These are phyloP conservation scores for Eutrema yunnanense DNA, from an alignment of 345 rosid genomes.

Conservation along the genomic window DNA sequence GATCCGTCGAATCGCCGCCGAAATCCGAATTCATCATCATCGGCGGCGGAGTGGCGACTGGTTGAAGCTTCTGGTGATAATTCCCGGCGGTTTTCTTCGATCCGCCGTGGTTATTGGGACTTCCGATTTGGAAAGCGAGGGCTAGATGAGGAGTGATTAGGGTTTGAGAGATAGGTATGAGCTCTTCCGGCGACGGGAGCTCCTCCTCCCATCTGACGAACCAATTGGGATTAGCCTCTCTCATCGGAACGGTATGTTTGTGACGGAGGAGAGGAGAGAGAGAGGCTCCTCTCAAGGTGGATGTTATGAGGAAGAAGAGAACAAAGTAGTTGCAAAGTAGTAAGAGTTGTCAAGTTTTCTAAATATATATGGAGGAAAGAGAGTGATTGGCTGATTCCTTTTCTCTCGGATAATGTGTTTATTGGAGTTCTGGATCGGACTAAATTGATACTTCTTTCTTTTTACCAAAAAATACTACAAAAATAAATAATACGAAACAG, in stretches of 20 bases:
- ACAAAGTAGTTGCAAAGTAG: background rate
- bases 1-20: conserved; percentile 25
- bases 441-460: background rate
- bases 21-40: conserved; percentile 17
- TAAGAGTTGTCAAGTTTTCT: background rate
- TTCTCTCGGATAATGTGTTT: conserved; percentile 24
- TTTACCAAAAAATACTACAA: background rate
- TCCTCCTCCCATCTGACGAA: conserved; percentile 23
- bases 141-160: conserved; percentile 80
- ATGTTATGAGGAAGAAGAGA: conserved; percentile 11
- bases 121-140: conserved; percentile 68
- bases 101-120: background rate
- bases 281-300: conserved; percentile 10
- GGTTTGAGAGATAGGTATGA: conserved; percentile 65
- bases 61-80: conserved; percentile 15
- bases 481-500: background rate
- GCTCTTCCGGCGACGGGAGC: conserved; percentile 28
- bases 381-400: conserved; percentile 27
- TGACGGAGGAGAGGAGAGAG: conserved; percentile 11
- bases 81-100: background rate
- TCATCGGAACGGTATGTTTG: conserved; percentile 12
- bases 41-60: background rate
- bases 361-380: background rate
- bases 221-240: conserved; percentile 30
- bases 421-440: conserved; percentile 24